Evolutionary conservation across 2,329 filamentous ascomycete genomes (phyloP).

Genomic region (Knoxdaviesia proteae): DNA sequence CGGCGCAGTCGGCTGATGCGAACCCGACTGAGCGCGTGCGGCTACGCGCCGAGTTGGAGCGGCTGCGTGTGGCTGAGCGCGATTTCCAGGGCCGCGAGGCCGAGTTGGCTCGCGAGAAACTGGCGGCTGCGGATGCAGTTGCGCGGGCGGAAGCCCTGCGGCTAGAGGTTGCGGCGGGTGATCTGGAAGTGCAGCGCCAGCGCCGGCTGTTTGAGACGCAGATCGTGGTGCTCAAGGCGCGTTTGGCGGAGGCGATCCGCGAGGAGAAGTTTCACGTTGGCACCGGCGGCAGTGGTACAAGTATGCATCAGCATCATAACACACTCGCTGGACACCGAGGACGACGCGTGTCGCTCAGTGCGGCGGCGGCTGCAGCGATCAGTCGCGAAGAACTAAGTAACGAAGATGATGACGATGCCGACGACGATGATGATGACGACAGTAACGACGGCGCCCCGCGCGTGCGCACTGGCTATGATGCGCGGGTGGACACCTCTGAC

Average conservation of each 20-base stretch:
- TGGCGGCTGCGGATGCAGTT: constrained; percentile 36
- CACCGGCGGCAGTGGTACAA: too few relatives aligned
- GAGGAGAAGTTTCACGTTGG: too few relatives aligned
- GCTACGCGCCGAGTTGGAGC: constrained; percentile 35
- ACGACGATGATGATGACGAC: too few relatives aligned
- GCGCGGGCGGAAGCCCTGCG: constrained; percentile 36
- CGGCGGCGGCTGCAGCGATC: constrained; percentile 11
- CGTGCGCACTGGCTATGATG: too few relatives aligned
- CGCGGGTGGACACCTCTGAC: too few relatives aligned
- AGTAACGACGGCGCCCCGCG: too few relatives aligned
- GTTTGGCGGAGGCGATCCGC: constrained; percentile 18
- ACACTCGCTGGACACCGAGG: constrained; percentile 7
- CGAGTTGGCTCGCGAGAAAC: constrained; percentile 33
- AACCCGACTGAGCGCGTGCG: constrained; percentile 38
- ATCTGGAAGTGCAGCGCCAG: constrained; percentile 20
- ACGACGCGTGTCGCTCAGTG: constrained; percentile 7
- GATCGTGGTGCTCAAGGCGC: constrained; percentile 23
- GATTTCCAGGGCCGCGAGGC: constrained; percentile 43
- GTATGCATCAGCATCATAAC: constrained; percentile 1
- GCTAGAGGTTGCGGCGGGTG: constrained; percentile 33
- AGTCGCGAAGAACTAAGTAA: too few relatives aligned
- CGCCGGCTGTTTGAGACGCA: constrained; percentile 22
- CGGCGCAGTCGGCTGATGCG: constrained; percentile 39
- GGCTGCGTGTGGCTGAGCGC: constrained; percentile 38
- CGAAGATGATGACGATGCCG: too few relatives aligned